Percentiles rank a stretch among this genome's conserved stretches.
These are phyloP conservation scores for Rhinocladiella similis DNA, from an alignment of 2,329 filamentous ascomycete genomes.

Conservation along the genomic window DNA sequence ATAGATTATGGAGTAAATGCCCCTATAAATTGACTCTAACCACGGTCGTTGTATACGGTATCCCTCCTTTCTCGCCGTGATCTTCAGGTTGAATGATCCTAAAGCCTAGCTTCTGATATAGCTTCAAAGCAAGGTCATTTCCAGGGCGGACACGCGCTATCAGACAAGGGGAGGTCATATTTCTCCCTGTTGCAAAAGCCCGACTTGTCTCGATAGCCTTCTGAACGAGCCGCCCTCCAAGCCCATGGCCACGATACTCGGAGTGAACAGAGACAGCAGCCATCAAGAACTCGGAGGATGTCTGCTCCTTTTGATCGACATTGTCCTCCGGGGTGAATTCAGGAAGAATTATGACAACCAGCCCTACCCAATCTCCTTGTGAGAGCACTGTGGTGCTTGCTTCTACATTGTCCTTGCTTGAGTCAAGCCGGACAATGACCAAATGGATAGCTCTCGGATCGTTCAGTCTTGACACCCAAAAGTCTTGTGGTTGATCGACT, in stretches of 20 bases:
- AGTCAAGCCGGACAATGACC: conserved; percentile 25
- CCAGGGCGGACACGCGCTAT: conserved; percentile 15
- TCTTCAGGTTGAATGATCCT: conserved; percentile 14
- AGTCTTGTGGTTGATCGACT: conserved; percentile 27
- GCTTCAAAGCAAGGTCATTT: conserved; percentile 20
- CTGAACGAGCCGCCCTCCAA: conserved; percentile 19
- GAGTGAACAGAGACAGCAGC: conserved; percentile 17
- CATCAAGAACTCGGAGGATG: conserved; percentile 15
- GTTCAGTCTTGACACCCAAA: conserved; percentile 33
- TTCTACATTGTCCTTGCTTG: neutral
- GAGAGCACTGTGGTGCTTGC: conserved; percentile 1
- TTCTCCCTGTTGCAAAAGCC: neutral
- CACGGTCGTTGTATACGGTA: conserved; percentile 6
- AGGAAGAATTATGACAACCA: conserved; percentile 33
- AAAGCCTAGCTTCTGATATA: conserved; percentile 25
- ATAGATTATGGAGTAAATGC: too few relatives aligned
- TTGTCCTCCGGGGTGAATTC: neutral
- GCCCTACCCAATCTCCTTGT: conserved; percentile 34
- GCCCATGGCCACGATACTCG: conserved; percentile 18
- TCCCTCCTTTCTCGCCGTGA: conserved; percentile 19
- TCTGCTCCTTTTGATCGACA: neutral
- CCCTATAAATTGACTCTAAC: conserved; percentile 14
- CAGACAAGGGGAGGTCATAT: conserved; percentile 2
- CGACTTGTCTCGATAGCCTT: conserved; percentile 17
- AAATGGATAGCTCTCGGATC: conserved; percentile 32